Evolutionary conservation across 768 basidiomycete species (phyloP), one percentile per base, ranked within the genome.

Genomic region (Boletus pseudopeckii): DNA sequence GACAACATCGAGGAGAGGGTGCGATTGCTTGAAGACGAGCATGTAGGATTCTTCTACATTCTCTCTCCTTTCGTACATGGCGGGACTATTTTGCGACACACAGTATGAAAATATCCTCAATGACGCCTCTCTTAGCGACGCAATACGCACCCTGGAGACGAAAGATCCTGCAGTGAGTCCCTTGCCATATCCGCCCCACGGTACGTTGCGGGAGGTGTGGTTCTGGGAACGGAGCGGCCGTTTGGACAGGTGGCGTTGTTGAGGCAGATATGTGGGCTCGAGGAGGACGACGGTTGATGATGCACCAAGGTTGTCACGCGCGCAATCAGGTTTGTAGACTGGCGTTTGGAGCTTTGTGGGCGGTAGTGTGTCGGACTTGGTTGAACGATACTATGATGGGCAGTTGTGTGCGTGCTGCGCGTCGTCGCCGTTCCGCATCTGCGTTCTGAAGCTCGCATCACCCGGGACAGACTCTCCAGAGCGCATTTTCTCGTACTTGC

Each of bases 191-290:
- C 8, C 11, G 1, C 37, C 8, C 22, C 9, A 7, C 14, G 7
- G 24, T 24, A 98, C 64, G 94, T 98, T 72, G 95, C 94, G n/a
- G 90, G 85, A 15, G 79, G 84, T 54, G 94, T 93, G 20, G 67
- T 96, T 53, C 71, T 96, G 37, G 88, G 92, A 14, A 84, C 86
- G 56, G 86, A 90, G 72, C 71, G 90, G 68, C 90, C 90, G 18
- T 92, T 92, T 72, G 91, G 90, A 48, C 86, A 88, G 65, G 79
- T 84, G 28, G 79, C 80, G 63, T 69, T 88, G 60, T 67, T 92
- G 58, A 81, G 81, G 76, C 88, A 91, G 71, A 86, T 92, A 36
- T 85, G 88, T 65, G 90, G 90, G 30, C 69, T 91, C 18, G 78
- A 85, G 58, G 81, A 80, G 50, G 70, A 66, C 18, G 64, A 26